Conservation (phyloP, 2,329 filamentous ascomycete species). For the Talaromyces funiculosus region DNA sequence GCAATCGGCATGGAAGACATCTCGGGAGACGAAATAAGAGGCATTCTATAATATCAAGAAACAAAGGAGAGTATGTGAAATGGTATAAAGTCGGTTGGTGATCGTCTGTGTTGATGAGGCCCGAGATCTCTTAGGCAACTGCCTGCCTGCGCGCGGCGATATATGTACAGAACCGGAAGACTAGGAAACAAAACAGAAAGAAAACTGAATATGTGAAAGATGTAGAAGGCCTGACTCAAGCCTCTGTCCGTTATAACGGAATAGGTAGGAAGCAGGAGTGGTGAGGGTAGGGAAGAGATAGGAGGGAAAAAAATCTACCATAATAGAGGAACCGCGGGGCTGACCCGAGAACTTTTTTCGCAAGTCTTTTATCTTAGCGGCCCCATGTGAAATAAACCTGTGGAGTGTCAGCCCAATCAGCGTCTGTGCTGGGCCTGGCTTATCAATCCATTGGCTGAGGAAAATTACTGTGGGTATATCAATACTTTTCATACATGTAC, state of each 20-base stretch:
- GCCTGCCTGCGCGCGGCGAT: neutral
- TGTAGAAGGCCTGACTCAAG: neutral
- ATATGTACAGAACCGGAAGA: constrained; percentile 9
- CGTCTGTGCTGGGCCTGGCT: neutral
- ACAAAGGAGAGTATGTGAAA: neutral
- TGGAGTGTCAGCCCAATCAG: constrained; percentile 8
- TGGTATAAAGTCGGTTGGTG: neutral
- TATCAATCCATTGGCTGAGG: constrained; percentile 12
- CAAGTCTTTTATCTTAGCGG: constrained; percentile 10
- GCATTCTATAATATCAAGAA: constrained; percentile 33
- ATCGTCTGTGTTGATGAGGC: constrained; percentile 4
- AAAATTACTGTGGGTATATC: too few relatives aligned
- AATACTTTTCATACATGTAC: too few relatives aligned
- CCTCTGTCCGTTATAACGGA: neutral
- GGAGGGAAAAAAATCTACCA: neutral
- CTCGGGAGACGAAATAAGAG: constrained; percentile 41
- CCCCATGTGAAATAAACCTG: constrained; percentile 2
- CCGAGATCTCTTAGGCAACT: constrained; percentile 4
- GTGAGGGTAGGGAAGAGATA: neutral
- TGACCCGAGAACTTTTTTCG: constrained; percentile 3
- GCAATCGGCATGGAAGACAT: constrained; percentile 41
- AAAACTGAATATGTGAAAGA: neutral
- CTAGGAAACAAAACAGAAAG: neutral
- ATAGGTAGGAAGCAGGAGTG: neutral
- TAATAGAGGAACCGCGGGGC: constrained; percentile 11